These are phyloP conservation scores for Carallia pectinifolia DNA, from an alignment of 345 rosid genomes.

Conservation along the genomic window DNA sequence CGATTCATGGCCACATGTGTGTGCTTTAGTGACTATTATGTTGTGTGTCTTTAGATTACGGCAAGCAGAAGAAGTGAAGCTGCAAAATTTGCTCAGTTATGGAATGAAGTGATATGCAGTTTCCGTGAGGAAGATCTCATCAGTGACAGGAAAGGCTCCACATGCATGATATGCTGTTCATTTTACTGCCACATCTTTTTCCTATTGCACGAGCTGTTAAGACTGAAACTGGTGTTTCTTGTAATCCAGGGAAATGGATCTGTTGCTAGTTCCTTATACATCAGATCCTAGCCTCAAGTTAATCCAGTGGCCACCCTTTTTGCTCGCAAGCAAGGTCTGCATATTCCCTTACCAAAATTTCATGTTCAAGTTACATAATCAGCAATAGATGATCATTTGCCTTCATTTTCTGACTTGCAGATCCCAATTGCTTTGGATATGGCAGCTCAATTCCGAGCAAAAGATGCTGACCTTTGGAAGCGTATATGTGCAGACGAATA, in stretches of 20 bases:
- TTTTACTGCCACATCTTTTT: conserved; percentile 9
- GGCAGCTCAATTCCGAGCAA: conserved; percentile 81
- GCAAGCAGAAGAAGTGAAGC: conserved; percentile 95
- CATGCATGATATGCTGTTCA: conserved; percentile 8
- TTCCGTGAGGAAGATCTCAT: conserved; percentile 99
- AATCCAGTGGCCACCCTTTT: conserved; percentile 98
- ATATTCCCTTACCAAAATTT: conserved; percentile 4
- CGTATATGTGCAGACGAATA: conserved; percentile 92
- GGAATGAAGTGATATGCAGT: conserved; percentile 93
- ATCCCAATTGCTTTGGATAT: conserved; percentile 93
- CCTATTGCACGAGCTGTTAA: conserved; percentile 10
- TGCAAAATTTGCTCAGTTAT: conserved; percentile 94
- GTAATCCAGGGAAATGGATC: conserved; percentile 90
- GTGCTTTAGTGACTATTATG: neutral
- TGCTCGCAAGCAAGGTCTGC: conserved; percentile 96
- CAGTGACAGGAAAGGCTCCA: conserved; percentile 76
- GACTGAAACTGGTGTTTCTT: conserved; percentile 26
- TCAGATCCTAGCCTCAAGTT: conserved; percentile 90
- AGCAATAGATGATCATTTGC: neutral
- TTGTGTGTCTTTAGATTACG: conserved; percentile 53
- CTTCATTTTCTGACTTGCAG: conserved; percentile 39
- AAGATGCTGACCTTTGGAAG: conserved; percentile 92
- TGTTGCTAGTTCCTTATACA: conserved; percentile 83
- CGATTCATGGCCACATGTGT: neutral
- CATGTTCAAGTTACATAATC: neutral